phyloP scores from a whole-genome alignment of 2,329 filamentous ascomycete genomes.

The Bipolaris sorokiniana region DNA sequence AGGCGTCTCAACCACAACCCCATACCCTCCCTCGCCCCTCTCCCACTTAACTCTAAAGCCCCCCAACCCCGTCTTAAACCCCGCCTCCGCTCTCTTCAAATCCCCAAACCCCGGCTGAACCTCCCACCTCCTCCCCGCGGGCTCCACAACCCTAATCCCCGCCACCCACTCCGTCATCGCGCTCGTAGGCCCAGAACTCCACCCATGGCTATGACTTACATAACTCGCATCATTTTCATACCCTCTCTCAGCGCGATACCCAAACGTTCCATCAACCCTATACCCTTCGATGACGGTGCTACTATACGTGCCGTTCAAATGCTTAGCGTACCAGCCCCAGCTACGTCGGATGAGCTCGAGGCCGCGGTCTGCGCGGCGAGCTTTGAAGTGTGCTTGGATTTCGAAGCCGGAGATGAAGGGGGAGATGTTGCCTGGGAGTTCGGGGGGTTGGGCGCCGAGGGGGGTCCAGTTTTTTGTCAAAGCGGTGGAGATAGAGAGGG shows the following conservation, averaged over 20 bases:
- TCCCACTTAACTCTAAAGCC: constrained; percentile 16
- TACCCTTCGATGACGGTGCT: constrained; percentile 49
- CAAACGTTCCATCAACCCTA: constrained; percentile 46
- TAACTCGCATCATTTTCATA: constrained; percentile 45
- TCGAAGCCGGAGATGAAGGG: constrained; percentile 48
- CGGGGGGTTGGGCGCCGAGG: constrained; percentile 41
- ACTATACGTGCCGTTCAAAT: constrained; percentile 42
- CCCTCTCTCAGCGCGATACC: constrained; percentile 41
- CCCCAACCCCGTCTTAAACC: constrained; percentile 26
- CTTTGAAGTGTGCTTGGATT: constrained; percentile 43
- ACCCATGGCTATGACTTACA: constrained; percentile 47
- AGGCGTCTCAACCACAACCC: neutral
- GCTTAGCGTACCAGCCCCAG: constrained; percentile 42
- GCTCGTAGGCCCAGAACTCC: constrained; percentile 38
- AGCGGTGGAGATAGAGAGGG: constrained; percentile 16
- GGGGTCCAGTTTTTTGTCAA: constrained; percentile 35
- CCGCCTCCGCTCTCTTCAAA: constrained; percentile 23
- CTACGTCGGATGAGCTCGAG: constrained; percentile 38
- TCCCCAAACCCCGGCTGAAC: constrained; percentile 31
- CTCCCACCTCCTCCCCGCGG: constrained; percentile 32
- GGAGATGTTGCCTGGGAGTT: constrained; percentile 48
- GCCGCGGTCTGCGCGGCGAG: constrained; percentile 25
- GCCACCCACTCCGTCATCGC: constrained; percentile 19
- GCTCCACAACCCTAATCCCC: constrained; percentile 7
- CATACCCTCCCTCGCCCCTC: neutral